phyloP scores from a whole-genome alignment of 176 grass and related monocot species.

The Musa troglodytarum region DNA sequence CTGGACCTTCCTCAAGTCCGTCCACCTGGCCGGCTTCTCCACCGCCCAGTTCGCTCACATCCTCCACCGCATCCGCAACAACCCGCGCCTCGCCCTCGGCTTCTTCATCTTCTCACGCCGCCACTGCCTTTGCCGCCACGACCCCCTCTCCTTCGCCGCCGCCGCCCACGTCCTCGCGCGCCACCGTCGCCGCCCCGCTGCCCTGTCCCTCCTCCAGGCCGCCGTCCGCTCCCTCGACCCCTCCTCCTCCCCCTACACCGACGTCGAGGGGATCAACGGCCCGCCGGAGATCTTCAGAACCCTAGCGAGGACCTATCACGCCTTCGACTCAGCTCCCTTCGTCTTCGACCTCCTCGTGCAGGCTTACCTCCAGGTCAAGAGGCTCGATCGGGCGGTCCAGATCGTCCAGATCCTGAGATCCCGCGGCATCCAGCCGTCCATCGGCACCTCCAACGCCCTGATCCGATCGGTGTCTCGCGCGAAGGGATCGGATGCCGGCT shows the following conservation, averaged over 20 bases:
- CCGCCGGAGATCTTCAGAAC: conserved; percentile 11
- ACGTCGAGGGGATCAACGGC: not conserved
- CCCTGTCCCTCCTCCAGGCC: conserved; percentile 3
- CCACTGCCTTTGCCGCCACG: not conserved
- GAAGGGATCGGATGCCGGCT: conserved; percentile 20
- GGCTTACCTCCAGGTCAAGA: conserved; percentile 12
- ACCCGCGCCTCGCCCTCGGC: conserved; percentile 13
- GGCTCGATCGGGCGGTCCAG: conserved; percentile 14
- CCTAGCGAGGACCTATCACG: conserved; percentile 3
- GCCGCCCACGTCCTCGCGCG: conserved; percentile 11
- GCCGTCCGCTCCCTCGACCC: conserved; percentile 10
- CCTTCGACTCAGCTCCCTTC: conserved; percentile 22
- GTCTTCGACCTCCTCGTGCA: conserved; percentile 20
- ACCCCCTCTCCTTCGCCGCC: conserved; percentile 6
- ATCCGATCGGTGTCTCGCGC: conserved; percentile 11
- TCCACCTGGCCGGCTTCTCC: conserved; percentile 2
- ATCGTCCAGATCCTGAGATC: conserved; percentile 8
- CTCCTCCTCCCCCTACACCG: not conserved
- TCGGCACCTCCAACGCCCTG: conserved; percentile 13
- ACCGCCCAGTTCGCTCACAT: conserved; percentile 2
- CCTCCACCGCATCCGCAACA: conserved; percentile 8
- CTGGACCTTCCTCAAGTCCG: conserved; percentile 11
- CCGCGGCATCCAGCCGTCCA: conserved; percentile 11
- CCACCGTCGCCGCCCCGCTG: not conserved
- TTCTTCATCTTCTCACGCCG: conserved; percentile 4